Percentiles rank a stretch among this genome's conserved stretches.
These are phyloP conservation scores for Tephrocybe rancida DNA, from an alignment of 768 basidiomycete species.

Conservation along the genomic window DNA sequence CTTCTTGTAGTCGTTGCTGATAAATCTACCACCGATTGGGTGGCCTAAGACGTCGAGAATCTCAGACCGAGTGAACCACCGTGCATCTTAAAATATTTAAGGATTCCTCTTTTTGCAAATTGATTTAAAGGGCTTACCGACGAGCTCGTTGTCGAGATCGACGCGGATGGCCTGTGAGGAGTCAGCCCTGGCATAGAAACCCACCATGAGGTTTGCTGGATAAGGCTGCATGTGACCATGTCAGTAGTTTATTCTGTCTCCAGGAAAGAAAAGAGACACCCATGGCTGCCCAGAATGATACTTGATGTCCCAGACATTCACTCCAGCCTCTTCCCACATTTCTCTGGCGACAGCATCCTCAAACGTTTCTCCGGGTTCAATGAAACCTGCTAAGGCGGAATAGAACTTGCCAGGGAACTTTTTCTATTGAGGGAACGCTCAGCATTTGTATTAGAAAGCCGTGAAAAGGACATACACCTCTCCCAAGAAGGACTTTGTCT, in stretches of 20 bases:
- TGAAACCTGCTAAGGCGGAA: constrained; percentile 91
- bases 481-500: constrained; percentile 85
- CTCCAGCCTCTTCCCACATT: constrained; percentile 95
- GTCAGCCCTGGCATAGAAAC: constrained; percentile 83
- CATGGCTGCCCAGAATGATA: constrained; percentile 91
- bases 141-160: constrained; percentile 96
- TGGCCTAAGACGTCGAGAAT: constrained; percentile 66
- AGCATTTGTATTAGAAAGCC: not conserved
- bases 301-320: constrained; percentile 79
- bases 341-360: constrained; percentile 93
- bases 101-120: not conserved
- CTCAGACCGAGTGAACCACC: constrained; percentile 83
- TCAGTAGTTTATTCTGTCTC: not conserved
- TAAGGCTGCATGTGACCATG: constrained; percentile 61
- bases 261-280: constrained; percentile 40
- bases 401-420: constrained; percentile 74
- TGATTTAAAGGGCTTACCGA: constrained; percentile 50
- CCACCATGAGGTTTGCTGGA: constrained; percentile 89
- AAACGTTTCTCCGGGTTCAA: constrained; percentile 92
- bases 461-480: constrained; percentile 58
- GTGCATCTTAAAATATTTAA: constrained; percentile 60
- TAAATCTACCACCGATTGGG: constrained; percentile 49
- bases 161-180: constrained; percentile 71
- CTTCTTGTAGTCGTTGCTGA: constrained; percentile 52
- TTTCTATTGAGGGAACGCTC: constrained; percentile 40